Conservation (phyloP, 2,329 filamentous ascomycete genomes). For the Epichloe festucae region DNA sequence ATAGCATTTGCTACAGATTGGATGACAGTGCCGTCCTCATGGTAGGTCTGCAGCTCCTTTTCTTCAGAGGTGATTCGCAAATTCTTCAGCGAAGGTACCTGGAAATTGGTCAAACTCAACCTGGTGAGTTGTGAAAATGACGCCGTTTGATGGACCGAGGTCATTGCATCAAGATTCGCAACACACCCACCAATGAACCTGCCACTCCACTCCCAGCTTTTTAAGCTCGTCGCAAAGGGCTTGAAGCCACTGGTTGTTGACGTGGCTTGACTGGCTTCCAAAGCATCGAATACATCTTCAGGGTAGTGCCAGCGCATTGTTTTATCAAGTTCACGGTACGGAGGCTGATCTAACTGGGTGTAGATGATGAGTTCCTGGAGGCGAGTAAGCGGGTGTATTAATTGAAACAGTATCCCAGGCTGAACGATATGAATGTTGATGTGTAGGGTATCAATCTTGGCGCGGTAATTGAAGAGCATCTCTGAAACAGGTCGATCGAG, state of each 20-base stretch:
- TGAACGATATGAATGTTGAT: constrained; percentile 56
- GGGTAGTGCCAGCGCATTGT: constrained; percentile 59
- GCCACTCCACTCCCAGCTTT: constrained; percentile 50
- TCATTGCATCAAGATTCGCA: constrained; percentile 34
- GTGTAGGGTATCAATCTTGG: constrained; percentile 57
- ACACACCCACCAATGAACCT: constrained; percentile 35
- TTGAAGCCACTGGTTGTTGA: constrained; percentile 21
- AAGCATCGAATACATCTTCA: constrained; percentile 47
- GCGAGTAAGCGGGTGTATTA: constrained; percentile 53
- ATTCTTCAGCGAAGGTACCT: constrained; percentile 36
- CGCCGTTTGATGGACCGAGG: constrained; percentile 37
- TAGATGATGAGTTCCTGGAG: constrained; percentile 60
- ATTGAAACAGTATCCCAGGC: constrained; percentile 25
- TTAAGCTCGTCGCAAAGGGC: constrained; percentile 23
- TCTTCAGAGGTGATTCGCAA: constrained; percentile 22
- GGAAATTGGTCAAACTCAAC: constrained; percentile 51
- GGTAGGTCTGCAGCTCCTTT: constrained; percentile 18
- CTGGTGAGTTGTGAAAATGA: constrained; percentile 44
- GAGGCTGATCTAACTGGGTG: constrained; percentile 54
- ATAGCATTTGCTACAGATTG: constrained; percentile 22
- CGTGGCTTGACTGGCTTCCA: constrained; percentile 38
- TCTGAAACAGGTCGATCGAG: constrained; percentile 39
- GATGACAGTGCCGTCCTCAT: constrained; percentile 30
- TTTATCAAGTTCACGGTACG: constrained; percentile 45
- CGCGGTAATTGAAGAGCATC: constrained; percentile 49